Base-by-base conservation (phyloP, 495 filamentous ascomycete genomes). In the Peziza echinospora region DNA sequence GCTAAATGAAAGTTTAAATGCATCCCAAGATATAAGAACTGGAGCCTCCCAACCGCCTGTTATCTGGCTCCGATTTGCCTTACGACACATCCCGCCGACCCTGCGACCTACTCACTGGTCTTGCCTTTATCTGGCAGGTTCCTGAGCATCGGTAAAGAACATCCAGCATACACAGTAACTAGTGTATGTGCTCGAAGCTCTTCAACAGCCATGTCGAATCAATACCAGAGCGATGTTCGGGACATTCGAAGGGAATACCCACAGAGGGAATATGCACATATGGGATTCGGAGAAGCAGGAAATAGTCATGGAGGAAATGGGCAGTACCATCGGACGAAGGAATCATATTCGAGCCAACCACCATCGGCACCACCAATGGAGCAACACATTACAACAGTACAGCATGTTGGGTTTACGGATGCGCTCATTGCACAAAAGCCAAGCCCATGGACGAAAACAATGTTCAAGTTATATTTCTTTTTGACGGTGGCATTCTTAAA, bases 401-500 rank as follows among this genome's bases (percentile, higher is more conserved):
- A 53, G 21, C 53, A 56, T 44, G 53, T 56, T 46, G 53, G 53
- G 13, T 56, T 56, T 44, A 52, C 53, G 3, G 53, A 56, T 52
- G 53, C 53, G 11, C 22, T 56, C 43, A 56, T 56, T 19, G 45
- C 53, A 7, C 53, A 56, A 43, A 56, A 52, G 13, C 53, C 53
- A 22, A 56, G 53, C 7, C 62, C 65, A 21, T 67, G 65, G 65
- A 63, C 64, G 3, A 51, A 52, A 7, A 50, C 50, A 1, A 61
- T 67, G 60, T 52, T 62, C 23, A 60, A 58, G 21, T 57, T 67
- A 9, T 67, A 69, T 45, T 55, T 62, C 41, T 61, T 66, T 46
- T 53, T 65, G 4, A 44, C 51, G 11, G 44, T 65, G 10, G 59
- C 62, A 6, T 69, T 62, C 39, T 50, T 67, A 17, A 69, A 66